Conservation (phyloP, 352 stramenopile species). For the Phytophthora citricola region DNA sequence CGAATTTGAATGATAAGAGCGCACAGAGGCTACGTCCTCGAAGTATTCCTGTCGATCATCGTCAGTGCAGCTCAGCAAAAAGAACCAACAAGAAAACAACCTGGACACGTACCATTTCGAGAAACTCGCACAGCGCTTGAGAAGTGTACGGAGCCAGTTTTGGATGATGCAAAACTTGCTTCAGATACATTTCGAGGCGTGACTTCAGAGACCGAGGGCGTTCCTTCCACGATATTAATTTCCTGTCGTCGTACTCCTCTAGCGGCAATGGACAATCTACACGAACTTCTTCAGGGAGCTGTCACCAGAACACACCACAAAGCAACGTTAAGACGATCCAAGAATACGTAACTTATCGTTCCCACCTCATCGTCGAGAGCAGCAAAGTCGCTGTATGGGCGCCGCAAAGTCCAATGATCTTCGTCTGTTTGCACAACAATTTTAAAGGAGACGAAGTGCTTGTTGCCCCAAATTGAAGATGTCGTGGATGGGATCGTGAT, state of each 20-base stretch:
- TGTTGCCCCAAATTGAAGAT: slow-evolving; percentile 75
- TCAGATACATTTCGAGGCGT: slow-evolving; percentile 70
- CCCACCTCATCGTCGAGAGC: slow-evolving; percentile 60
- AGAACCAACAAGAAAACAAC: not conserved
- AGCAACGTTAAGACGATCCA: not conserved
- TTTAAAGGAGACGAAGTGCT: slow-evolving; percentile 78
- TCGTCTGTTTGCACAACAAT: slow-evolving; percentile 77
- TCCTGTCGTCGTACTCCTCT: slow-evolving; percentile 49
- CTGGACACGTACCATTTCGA: slow-evolving; percentile 60
- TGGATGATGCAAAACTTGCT: slow-evolving; percentile 56
- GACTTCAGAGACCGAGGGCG: slow-evolving; percentile 67
- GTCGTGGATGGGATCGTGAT: slow-evolving; percentile 75
- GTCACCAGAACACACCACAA: not conserved
- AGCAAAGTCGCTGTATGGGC: slow-evolving; percentile 73
- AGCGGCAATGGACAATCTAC: slow-evolving; percentile 51
- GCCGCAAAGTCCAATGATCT: slow-evolving; percentile 69
- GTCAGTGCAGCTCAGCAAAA: not conserved
- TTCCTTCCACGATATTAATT: slow-evolving; percentile 67
- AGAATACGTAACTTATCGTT: too few species aligned
- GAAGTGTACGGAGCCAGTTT: slow-evolving; percentile 60
- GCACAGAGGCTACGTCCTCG: slow-evolving; percentile 45
- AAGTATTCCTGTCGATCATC: slow-evolving; percentile 59
- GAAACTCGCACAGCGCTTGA: slow-evolving; percentile 74
- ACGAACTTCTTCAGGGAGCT: slow-evolving; percentile 58
- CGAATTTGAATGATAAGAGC: slow-evolving; percentile 57